Evolutionary conservation across 352 stramenopile species (phyloP), one percentile per base, ranked within the genome.

Genomic region (Phytophthora ohioensis): DNA sequence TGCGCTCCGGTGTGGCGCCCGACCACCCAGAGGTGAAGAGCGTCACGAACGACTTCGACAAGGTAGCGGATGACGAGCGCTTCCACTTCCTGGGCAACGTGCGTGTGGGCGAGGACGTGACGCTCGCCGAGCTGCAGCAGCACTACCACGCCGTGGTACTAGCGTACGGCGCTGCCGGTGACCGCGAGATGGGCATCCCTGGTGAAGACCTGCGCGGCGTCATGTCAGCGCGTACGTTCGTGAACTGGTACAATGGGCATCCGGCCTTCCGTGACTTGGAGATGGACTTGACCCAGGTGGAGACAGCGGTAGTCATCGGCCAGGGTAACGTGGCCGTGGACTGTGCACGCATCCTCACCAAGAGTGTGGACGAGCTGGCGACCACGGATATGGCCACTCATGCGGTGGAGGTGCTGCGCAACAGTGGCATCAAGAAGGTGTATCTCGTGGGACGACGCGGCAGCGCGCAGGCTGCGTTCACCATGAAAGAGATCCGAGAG

Each of bases 231-330:
- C 81, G 97, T 21, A 84, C 93, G 62, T 99, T 99, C 75, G 97
- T 99, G 11, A 97, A 98, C 76, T 99, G 97, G 97, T 99, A 99
- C 87, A 99, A 99, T 72, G 97, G 95, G 42, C 97, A 99, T 84
- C 96, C 96, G 7, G 85, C 97, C 6, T 99, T 97, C 80, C 81
- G 89, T 46, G 81, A 98, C 57, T 64, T 99, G 36, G 75, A 87
- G 13, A 56, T 90, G 32, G 76, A 94, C 60, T 59, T 95, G 7
- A 51, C 57, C 12, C 70, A 75, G 11, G 53, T 59, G 2, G 79
- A 95, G 65, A 90, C 86, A 15, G 95, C 97, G 3, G 97, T 98
- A n/a, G 92, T 99, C 21, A 87, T 99, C 70, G 97, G 97, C 5
- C 93, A 99, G 62, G 98, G 98, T 27, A 99, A 99, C 75, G 97